Evolutionary conservation across 1,284 basidiomycete species (phyloP), one percentile per base, ranked within the genome.

Genomic region (Amylostereum chailletii): DNA sequence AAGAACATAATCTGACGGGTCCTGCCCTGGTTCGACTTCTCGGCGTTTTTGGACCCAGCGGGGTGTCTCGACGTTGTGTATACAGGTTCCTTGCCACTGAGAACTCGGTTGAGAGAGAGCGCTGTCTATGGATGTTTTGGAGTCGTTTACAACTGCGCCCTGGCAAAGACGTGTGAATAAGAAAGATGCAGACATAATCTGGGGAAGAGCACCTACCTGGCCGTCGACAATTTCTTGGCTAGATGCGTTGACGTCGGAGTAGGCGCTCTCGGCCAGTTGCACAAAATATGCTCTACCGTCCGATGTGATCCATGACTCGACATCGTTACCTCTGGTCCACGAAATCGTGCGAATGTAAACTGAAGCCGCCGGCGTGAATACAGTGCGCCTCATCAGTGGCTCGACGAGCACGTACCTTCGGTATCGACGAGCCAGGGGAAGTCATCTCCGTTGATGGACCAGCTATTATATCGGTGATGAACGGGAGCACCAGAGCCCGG

Each of bases 231-330:
- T 54, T 38, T 56, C 55, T 34, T 61, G 58, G 47, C 60, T 50
- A 2, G 55, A 47, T n/a, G 44, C 40, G 30, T 42, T 47, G 1
- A 38, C 34, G 43, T 60, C 54, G 9, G 47, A 39, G 19, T 46
- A 53, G 26, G 57, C 46, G 45, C 57, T 66, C 52, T 77, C 76
- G 36, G 68, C 68, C 19, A 88, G 68, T 51, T 78, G 78, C 4
- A 88, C 86, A 53, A 90, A 77, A 60, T 90, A 90, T 10, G 76
- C 86, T 55, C 86, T 68, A 38, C 87, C 87, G 55, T 90, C 87
- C 2, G 86, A 88, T 1, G 87, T 87, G 44, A 88, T 76, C 87
- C 88, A 90, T 0, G 80, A 79, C 63, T 90, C 88, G 9, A 81
- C 75, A 26, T 77, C 79, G 34, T 77, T 76, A 4, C 69, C 60